Evolutionary conservation across 1,284 basidiomycete species (phyloP).

Genomic region (Cutaneotrichosporon arboriforme): DNA sequence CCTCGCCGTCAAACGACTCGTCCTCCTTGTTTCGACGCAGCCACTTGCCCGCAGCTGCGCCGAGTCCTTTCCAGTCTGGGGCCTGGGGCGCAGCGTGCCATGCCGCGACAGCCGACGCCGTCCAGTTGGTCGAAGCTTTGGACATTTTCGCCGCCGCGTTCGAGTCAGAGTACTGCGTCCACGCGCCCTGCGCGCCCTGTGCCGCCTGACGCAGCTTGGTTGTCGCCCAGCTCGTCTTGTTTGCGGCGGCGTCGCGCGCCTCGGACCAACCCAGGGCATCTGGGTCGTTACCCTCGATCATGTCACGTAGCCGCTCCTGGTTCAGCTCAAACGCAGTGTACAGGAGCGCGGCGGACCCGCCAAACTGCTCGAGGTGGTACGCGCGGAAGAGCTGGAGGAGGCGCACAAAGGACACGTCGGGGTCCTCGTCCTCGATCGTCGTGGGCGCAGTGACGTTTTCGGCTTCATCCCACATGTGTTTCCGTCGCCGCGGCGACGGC

Average conservation of each 20-base stretch:
- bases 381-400: conserved; percentile 25
- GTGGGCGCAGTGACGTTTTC: conserved; percentile 1
- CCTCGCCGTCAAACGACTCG: conserved; percentile 13
- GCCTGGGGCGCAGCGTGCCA: conserved; percentile 12
- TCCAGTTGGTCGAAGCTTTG: conserved; percentile 22
- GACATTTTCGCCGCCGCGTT: conserved; percentile 23
- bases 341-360: conserved; percentile 25
- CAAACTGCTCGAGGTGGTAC: conserved; percentile 31
- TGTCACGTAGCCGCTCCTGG: conserved; percentile 24
- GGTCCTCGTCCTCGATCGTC: conserved; percentile 17
- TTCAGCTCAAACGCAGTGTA: conserved; percentile 30
- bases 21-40: conserved; percentile 10
- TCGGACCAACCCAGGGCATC: conserved; percentile 19
- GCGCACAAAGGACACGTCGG: conserved; percentile 26
- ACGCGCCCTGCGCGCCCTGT: conserved; percentile 6
- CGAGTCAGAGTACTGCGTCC: conserved; percentile 18
- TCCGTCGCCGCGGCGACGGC: conserved; percentile 2
- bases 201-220: conserved; percentile 11
- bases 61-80: conserved; percentile 17
- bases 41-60: conserved; percentile 11
- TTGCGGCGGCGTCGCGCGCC: conserved; percentile 5
- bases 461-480: conserved; percentile 12
- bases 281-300: conserved; percentile 24
- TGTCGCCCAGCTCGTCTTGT: conserved; percentile 10
- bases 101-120: conserved; percentile 21